These are phyloP conservation scores for Zygnema cylindricum DNA, from an alignment of 139 green algal species.

Conservation along the genomic window DNA sequence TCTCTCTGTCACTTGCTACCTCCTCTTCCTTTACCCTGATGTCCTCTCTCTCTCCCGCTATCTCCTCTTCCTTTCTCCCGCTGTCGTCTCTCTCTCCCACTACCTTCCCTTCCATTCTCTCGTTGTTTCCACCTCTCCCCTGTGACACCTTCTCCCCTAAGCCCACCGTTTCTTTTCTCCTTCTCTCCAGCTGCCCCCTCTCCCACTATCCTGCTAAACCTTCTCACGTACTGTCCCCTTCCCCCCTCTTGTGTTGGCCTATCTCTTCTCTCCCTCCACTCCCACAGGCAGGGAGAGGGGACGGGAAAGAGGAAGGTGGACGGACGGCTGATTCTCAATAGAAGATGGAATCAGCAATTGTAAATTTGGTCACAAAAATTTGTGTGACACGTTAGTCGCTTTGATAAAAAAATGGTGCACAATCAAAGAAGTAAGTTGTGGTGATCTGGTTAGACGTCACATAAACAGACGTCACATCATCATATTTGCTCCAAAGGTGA, in stretches of 20 bases:
- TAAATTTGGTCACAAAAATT: too few species aligned
- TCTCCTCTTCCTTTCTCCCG: conserved; percentile 14
- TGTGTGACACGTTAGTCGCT: background rate
- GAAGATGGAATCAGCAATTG: too few species aligned
- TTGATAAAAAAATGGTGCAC: background rate
- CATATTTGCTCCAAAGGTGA: too few species aligned
- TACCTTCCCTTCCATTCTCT: background rate
- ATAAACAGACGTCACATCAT: too few species aligned
- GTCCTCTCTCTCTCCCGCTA: conserved; percentile 16
- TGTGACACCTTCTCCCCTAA: background rate
- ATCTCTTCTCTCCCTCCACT: background rate
- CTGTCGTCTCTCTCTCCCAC: background rate
- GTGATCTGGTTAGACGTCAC: too few species aligned
- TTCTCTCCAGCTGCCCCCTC: background rate
- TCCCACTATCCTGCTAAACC: background rate
- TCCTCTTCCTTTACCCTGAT: too few species aligned
- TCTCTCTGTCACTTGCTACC: too few species aligned
- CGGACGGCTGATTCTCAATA: background rate
- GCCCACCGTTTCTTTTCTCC: background rate
- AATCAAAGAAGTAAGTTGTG: background rate
- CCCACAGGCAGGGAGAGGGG: background rate
- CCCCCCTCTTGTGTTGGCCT: background rate
- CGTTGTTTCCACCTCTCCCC: background rate
- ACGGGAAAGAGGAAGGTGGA: background rate
- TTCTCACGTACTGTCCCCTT: background rate